Evolutionary conservation across 2,329 filamentous ascomycete species (phyloP).

Genomic region (Pseudophaeomoniella oleicola): DNA sequence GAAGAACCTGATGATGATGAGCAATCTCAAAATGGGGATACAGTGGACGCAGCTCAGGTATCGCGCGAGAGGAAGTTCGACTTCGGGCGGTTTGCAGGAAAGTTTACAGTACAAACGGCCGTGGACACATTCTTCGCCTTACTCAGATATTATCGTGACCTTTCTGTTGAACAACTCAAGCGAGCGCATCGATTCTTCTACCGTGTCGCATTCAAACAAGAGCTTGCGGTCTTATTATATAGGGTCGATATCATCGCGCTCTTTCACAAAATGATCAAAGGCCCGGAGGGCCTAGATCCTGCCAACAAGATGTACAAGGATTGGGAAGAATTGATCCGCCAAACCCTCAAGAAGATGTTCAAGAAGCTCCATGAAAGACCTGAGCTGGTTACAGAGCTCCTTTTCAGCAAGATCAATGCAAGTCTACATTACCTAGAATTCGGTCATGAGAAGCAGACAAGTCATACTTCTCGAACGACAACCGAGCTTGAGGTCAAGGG

Average conservation of each 20-base stretch:
- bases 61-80: conserved; percentile 85
- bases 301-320: conserved; percentile 59
- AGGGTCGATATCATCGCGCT: conserved; percentile 80
- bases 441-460: conserved; percentile 68
- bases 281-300: conserved; percentile 59
- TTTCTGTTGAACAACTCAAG: conserved; percentile 69
- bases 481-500: conserved; percentile 73
- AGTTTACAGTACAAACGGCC: conserved; percentile 71
- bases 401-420: conserved; percentile 81
- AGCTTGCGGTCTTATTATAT: conserved; percentile 77
- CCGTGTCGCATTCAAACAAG: conserved; percentile 85
- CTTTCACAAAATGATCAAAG: conserved; percentile 84
- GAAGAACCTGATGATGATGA: conserved; percentile 32
- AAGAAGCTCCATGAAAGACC: conserved; percentile 77
- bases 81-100: conserved; percentile 66
- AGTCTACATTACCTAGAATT: conserved; percentile 83
- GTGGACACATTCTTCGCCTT: conserved; percentile 82
- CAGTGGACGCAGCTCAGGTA: conserved; percentile 52
- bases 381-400: conserved; percentile 74
- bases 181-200: conserved; percentile 90
- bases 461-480: conserved; percentile 52
- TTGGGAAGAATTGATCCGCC: conserved; percentile 79
- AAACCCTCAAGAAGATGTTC: conserved; percentile 66
- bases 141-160: conserved; percentile 63
- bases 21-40: conserved; percentile 58